Percentiles rank a stretch among this genome's conserved stretches.
These are phyloP conservation scores for Margaritispora aquatica DNA, from an alignment of 495 filamentous ascomycete species.

Conservation along the genomic window DNA sequence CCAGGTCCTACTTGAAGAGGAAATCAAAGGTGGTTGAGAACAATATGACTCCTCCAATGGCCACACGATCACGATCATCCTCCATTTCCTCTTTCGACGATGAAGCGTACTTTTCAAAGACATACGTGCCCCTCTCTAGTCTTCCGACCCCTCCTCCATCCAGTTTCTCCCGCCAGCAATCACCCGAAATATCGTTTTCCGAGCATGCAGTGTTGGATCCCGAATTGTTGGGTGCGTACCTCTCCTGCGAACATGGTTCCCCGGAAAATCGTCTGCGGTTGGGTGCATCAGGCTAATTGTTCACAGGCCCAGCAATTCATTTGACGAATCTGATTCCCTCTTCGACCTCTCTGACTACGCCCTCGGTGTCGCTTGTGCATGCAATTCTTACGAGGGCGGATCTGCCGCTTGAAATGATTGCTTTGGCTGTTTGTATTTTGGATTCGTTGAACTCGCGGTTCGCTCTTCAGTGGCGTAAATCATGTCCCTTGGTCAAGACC, in stretches of 20 bases:
- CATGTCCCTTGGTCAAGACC: constrained; percentile 30
- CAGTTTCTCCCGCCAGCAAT: constrained; percentile 31
- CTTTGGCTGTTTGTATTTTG: constrained; percentile 47
- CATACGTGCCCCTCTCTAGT: constrained; percentile 53
- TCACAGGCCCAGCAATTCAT: constrained; percentile 45
- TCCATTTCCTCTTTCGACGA: constrained; percentile 10
- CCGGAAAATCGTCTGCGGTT: constrained; percentile 4
- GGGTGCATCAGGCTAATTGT: constrained; percentile 14
- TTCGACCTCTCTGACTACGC: constrained; percentile 40
- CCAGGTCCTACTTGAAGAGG: constrained; percentile 2
- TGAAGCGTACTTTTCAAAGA: constrained; percentile 47
- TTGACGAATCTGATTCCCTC: constrained; percentile 49
- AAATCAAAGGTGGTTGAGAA: background rate
- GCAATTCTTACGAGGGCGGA: constrained; percentile 43
- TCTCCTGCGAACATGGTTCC: background rate
- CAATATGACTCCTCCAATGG: constrained; percentile 13
- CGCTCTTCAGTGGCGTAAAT: constrained; percentile 44
- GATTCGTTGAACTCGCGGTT: constrained; percentile 48
- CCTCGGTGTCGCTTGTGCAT: constrained; percentile 44
- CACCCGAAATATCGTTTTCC: constrained; percentile 26
- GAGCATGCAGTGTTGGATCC: constrained; percentile 32
- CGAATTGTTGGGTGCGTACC: constrained; percentile 38
- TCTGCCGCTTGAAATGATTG: constrained; percentile 42
- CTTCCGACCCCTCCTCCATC: constrained; percentile 54
- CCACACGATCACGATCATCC: constrained; percentile 10